Conservation (phyloP, 78 protist species). For the Blattamonas nauphoetae region DNA sequence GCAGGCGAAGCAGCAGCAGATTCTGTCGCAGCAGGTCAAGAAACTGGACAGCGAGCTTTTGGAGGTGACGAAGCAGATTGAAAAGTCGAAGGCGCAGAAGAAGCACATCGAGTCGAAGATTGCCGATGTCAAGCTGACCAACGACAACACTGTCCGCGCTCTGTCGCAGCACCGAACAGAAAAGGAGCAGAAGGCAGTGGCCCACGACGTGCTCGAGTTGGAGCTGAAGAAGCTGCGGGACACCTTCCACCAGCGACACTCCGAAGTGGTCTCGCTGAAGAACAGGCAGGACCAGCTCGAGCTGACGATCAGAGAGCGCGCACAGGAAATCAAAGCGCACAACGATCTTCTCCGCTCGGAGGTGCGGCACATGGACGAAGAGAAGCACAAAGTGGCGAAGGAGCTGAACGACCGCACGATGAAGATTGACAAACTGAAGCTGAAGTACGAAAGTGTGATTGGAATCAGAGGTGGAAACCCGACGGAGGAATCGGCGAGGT, state of each 20-base stretch:
- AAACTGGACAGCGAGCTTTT: background rate
- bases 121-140: background rate
- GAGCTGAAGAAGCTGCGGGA: constrained; percentile 47
- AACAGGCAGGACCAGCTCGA: constrained; percentile 48
- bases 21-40: constrained; percentile 33
- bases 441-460: constrained; percentile 16
- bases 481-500: constrained; percentile 4
- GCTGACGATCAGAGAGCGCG: constrained; percentile 42
- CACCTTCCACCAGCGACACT: constrained; percentile 13
- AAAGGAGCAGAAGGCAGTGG: constrained; percentile 45
- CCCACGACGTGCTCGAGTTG: constrained; percentile 45
- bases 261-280: constrained; percentile 44
- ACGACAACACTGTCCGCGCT: constrained; percentile 1
- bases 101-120: background rate
- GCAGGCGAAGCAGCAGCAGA: constrained; percentile 11
- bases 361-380: constrained; percentile 38
- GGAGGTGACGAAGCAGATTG: background rate
- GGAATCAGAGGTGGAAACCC: background rate
- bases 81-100: background rate
- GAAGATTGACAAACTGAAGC: constrained; percentile 18
- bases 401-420: constrained; percentile 23
- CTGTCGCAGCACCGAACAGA: background rate
- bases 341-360: constrained; percentile 36
- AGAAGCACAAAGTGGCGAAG: background rate
- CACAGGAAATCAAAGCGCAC: constrained; percentile 40